Percentiles rank a stretch among this genome's conserved stretches.
phyloP scores from a whole-genome alignment of 73 alveolate genomes.

The Tetrahymena elliotti region DNA sequence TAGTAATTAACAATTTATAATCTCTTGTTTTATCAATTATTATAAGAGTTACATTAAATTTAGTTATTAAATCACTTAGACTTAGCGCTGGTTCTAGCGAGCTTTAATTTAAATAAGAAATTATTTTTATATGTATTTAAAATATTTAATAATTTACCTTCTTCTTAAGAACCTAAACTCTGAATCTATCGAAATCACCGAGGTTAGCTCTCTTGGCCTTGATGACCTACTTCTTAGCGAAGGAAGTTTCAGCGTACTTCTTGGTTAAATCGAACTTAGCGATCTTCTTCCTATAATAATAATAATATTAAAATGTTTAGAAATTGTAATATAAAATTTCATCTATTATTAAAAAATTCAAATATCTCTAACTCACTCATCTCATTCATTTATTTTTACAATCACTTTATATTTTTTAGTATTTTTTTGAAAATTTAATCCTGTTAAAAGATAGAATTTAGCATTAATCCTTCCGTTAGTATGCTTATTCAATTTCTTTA shows the following conservation, averaged over 20 bases:
- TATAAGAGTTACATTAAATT: not conserved
- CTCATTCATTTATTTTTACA: not conserved
- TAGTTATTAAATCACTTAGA: not conserved
- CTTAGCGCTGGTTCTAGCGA: not conserved
- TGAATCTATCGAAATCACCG: slow-evolving; percentile 73
- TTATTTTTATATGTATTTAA: not conserved
- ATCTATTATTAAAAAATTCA: not conserved
- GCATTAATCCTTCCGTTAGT: not conserved
- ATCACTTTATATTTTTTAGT: too few species aligned
- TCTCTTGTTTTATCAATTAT: not conserved
- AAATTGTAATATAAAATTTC: not conserved
- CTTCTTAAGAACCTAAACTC: slow-evolving; percentile 58
- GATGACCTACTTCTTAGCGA: slow-evolving; percentile 53
- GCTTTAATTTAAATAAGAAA: not conserved
- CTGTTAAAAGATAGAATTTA: not conserved
- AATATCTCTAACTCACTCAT: not conserved
- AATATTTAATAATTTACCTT: slow-evolving; percentile 6
- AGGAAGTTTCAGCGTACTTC: slow-evolving; percentile 54
- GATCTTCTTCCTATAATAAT: slow-evolving; percentile 36
- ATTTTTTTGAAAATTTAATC: too few species aligned
- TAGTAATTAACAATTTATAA: not conserved
- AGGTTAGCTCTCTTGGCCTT: slow-evolving; percentile 70
- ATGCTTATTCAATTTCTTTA: not conserved
- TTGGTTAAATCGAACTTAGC: slow-evolving; percentile 30
- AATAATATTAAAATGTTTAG: not conserved